Evolutionary conservation across 2,329 filamentous ascomycete species (phyloP).

Genomic region (Pseudogymnoascus sp.): DNA sequence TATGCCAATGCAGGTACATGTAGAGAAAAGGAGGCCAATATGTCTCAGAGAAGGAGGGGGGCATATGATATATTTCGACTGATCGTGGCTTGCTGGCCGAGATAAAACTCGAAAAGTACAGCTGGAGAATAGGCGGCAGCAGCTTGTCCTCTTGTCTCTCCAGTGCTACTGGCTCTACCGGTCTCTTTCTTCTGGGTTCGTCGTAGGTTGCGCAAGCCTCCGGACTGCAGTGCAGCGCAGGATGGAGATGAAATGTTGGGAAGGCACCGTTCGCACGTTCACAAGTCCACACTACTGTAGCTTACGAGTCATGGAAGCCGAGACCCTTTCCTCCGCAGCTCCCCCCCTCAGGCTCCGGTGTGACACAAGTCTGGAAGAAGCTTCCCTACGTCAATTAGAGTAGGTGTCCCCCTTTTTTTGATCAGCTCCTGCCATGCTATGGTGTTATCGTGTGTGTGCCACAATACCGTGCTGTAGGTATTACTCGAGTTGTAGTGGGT

Average conservation of each 20-base stretch:
- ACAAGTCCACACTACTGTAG: neutral
- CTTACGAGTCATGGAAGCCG: conserved; percentile 6
- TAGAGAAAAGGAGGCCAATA: conserved; percentile 3
- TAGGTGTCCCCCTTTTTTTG: neutral
- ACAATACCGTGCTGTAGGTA: conserved; percentile 4
- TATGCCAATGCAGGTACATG: neutral
- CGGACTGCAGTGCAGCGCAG: neutral
- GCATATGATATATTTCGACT: neutral
- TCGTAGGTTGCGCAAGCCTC: neutral
- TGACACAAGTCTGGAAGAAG: conserved; percentile 7
- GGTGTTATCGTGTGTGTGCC: neutral
- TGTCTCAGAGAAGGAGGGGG: neutral
- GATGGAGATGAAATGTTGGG: neutral
- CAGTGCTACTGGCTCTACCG: neutral
- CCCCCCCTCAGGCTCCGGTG: neutral
- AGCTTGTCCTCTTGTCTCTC: neutral
- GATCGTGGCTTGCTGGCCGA: neutral
- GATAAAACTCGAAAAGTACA: neutral
- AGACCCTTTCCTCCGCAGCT: conserved; percentile 6
- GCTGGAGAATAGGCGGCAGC: neutral
- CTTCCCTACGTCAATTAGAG: conserved; percentile 7
- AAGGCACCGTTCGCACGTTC: neutral
- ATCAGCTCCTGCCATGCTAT: neutral
- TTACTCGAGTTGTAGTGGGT: neutral
- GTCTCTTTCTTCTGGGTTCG: neutral